Percentiles rank a stretch among this genome's conserved stretches.
Evolutionary conservation across 768 basidiomycete species (phyloP).

Genomic region (Pleurotus tuoliensis): DNA sequence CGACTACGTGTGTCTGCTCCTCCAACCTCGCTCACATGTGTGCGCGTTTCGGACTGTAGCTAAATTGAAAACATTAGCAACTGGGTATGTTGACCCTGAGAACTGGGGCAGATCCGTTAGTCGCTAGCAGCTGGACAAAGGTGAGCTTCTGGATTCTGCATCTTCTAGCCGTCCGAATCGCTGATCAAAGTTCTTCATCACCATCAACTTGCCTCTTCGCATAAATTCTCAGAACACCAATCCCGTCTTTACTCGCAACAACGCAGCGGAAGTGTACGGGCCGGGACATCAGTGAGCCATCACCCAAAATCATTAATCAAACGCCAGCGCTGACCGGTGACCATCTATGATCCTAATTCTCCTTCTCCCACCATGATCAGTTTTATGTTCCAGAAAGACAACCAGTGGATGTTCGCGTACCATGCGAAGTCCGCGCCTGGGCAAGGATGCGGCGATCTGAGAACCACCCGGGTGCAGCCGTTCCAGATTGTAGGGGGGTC

Average conservation of each 20-base stretch:
- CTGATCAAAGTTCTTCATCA: neutral
- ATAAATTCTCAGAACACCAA: constrained; percentile 2
- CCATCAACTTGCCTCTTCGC: too few relatives aligned
- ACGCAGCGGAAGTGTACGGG: constrained; percentile 10
- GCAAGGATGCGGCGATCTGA: constrained; percentile 14
- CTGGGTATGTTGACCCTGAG: constrained; percentile 11
- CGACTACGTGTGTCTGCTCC: constrained; percentile 10
- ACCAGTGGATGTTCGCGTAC: constrained; percentile 13
- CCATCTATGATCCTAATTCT: too few relatives aligned
- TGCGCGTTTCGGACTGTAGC: neutral
- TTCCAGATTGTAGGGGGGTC: constrained; percentile 9
- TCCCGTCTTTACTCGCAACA: constrained; percentile 12
- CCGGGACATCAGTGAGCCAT: constrained; percentile 13
- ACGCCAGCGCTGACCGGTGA: neutral
- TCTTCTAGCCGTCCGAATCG: neutral
- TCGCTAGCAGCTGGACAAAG: constrained; percentile 13
- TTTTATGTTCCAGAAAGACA: constrained; percentile 15
- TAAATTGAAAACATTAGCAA: constrained; percentile 1
- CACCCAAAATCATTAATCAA: neutral
- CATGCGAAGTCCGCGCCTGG: constrained; percentile 14
- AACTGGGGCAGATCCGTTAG: constrained; percentile 11
- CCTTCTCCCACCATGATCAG: neutral
- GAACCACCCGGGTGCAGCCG: constrained; percentile 14
- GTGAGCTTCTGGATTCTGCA: constrained; percentile 1
- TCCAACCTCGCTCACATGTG: neutral